Percentiles rank a stretch among this genome's conserved stretches.
Conservation (phyloP, 352 stramenopile genomes). For the Pythium plurisporium region DNA sequence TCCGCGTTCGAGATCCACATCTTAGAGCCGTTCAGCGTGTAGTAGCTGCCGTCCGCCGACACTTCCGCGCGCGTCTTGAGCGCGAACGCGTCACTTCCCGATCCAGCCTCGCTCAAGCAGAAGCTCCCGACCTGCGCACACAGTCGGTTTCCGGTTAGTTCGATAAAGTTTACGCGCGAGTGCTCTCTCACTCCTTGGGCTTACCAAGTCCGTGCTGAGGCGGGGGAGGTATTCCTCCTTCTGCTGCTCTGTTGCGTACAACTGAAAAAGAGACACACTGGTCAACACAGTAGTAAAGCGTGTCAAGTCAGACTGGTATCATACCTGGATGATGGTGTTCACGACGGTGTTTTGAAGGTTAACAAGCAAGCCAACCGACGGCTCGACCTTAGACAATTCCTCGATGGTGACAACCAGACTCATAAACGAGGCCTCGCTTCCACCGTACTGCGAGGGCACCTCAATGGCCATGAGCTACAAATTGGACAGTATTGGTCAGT, state of each 20-base stretch:
- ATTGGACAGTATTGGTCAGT: not conserved
- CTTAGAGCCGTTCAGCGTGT: constrained; percentile 96
- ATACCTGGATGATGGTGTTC: constrained; percentile 94
- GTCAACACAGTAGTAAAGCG: not conserved
- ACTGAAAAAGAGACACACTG: constrained; percentile 19
- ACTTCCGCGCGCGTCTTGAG: constrained; percentile 90
- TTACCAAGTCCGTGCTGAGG: constrained; percentile 72
- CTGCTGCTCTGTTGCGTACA: constrained; percentile 69
- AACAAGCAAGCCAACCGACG: constrained; percentile 91
- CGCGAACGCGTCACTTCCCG: constrained; percentile 95
- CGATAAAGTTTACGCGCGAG: not conserved
- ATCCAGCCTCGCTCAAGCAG: constrained; percentile 92
- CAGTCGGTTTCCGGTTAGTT: not conserved
- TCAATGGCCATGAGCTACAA: constrained; percentile 92
- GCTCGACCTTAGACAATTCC: constrained; percentile 96
- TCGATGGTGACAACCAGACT: constrained; percentile 94
- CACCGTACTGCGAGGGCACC: constrained; percentile 91
- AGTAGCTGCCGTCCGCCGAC: constrained; percentile 91
- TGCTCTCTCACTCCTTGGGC: not conserved
- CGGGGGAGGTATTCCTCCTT: constrained; percentile 86
- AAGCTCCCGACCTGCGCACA: constrained; percentile 90
- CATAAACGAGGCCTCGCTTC: constrained; percentile 94
- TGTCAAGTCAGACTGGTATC: not conserved
- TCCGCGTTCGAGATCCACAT: constrained; percentile 98
- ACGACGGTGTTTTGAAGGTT: constrained; percentile 95